Evolutionary conservation across 2,329 filamentous ascomycete species (phyloP).

Genomic region (Fonsecaea nubica): DNA sequence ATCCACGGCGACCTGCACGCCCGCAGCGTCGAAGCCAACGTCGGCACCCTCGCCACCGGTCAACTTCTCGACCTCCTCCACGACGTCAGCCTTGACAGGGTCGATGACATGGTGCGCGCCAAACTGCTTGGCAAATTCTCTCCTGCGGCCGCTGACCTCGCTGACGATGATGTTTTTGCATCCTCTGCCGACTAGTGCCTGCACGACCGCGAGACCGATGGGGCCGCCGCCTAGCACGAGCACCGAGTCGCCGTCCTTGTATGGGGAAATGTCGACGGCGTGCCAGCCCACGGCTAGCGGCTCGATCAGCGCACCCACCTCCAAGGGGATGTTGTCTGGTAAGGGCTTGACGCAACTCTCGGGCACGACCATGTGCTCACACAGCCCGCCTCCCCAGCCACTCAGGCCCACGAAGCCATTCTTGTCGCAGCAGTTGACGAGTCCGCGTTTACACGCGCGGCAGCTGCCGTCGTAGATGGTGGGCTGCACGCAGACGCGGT

Average conservation of each 20-base stretch:
- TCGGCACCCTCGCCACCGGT: slow-evolving; percentile 55
- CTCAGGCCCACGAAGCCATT: slow-evolving; percentile 62
- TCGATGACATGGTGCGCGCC: slow-evolving; percentile 61
- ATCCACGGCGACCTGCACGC: slow-evolving; percentile 59
- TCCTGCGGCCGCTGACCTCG: slow-evolving; percentile 57
- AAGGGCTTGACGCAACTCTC: slow-evolving; percentile 54
- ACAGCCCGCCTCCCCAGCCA: slow-evolving; percentile 59
- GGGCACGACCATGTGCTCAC: slow-evolving; percentile 60
- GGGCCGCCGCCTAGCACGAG: slow-evolving; percentile 62
- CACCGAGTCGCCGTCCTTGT: slow-evolving; percentile 54
- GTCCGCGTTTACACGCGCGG: slow-evolving; percentile 58
- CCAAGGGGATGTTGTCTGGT: slow-evolving; percentile 59
- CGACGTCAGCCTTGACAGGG: slow-evolving; percentile 57
- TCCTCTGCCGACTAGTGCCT: slow-evolving; percentile 53
- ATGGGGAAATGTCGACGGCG: slow-evolving; percentile 58
- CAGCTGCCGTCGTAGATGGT: slow-evolving; percentile 63
- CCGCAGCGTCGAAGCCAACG: slow-evolving; percentile 60
- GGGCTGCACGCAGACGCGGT: slow-evolving; percentile 58
- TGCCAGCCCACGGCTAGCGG: slow-evolving; percentile 64
- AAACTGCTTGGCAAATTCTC: slow-evolving; percentile 58
- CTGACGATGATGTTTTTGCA: slow-evolving; percentile 59
- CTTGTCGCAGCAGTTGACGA: slow-evolving; percentile 62
- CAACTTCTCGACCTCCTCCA: slow-evolving; percentile 45
- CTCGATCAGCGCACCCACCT: slow-evolving; percentile 61
- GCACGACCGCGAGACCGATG: slow-evolving; percentile 60